These are phyloP conservation scores for Coemansia sp. DNA, from an alignment of 192 early-diverging fungal species.

Conservation along the genomic window DNA sequence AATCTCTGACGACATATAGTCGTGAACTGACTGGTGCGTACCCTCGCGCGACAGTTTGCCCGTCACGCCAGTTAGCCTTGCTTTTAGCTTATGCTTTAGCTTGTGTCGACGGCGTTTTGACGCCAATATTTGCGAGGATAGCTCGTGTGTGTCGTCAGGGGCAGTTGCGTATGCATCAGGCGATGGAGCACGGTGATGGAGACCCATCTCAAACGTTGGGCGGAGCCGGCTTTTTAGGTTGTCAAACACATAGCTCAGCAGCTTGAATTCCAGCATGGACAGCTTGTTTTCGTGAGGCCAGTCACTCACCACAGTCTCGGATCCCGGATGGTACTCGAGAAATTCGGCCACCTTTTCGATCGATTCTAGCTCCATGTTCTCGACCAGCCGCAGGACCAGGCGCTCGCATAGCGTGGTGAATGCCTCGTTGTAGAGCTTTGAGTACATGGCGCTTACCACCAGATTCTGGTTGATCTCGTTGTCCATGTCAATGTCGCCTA, in stretches of 20 bases:
- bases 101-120: background rate
- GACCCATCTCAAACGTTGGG: background rate
- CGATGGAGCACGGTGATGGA: no score
- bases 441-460: constrained; percentile 43
- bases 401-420: constrained; percentile 36
- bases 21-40: constrained; percentile 13
- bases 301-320: background rate
- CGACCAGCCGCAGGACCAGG: constrained; percentile 25
- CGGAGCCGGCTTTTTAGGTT: background rate
- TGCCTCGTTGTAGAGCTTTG: constrained; percentile 46
- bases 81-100: constrained; percentile 6
- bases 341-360: constrained; percentile 13
- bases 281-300: constrained; percentile 23
- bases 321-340: constrained; percentile 11
- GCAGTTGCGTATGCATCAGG: background rate
- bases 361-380: constrained; percentile 5
- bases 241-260: constrained; percentile 24
- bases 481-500: constrained; percentile 12
- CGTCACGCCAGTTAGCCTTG: constrained; percentile 6
- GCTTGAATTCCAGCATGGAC: constrained; percentile 35
- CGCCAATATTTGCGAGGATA: no score
- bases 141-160: no score
- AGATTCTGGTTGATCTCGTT: constrained; percentile 34
- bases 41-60: constrained; percentile 7
- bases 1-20: constrained; percentile 18